Evolutionary conservation across 495 filamentous ascomycete species (phyloP).

Genomic region (Arthonia radiata): DNA sequence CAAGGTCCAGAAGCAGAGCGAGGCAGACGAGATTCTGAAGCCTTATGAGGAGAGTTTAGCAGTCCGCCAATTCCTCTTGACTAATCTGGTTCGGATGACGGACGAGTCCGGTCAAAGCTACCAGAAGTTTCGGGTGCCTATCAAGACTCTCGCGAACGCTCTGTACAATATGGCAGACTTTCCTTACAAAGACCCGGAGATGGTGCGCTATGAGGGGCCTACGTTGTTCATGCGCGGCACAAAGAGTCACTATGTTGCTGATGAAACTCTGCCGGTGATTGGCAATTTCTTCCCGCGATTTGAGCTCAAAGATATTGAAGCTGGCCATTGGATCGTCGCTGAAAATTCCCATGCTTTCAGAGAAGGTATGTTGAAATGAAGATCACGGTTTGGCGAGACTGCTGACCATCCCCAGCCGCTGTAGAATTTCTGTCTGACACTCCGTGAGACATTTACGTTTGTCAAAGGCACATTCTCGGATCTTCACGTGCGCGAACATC

Average conservation of each 20-base stretch:
- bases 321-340: slow-evolving; percentile 84
- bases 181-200: slow-evolving; percentile 43
- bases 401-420: no score
- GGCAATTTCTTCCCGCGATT: slow-evolving; percentile 79
- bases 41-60: slow-evolving; percentile 50
- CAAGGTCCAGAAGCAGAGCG: slow-evolving; percentile 36
- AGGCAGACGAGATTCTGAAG: slow-evolving; percentile 58
- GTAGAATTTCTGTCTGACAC: no score
- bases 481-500: no score
- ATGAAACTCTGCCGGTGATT: slow-evolving; percentile 67
- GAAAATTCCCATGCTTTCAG: slow-evolving; percentile 78
- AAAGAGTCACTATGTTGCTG: slow-evolving; percentile 59
- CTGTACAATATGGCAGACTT: slow-evolving; percentile 61
- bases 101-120: slow-evolving; percentile 12
- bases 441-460: no score
- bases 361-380: slow-evolving; percentile 28
- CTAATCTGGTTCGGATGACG: slow-evolving; percentile 43
- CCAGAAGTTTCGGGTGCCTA: slow-evolving; percentile 33
- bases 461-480: no score
- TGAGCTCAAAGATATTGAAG: slow-evolving; percentile 52
- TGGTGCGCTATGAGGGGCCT: slow-evolving; percentile 41
- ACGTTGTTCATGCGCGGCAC: slow-evolving; percentile 70
- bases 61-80: slow-evolving; percentile 79
- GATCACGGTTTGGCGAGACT: not conserved
- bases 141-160: slow-evolving; percentile 27